These are phyloP conservation scores for Ophiostoma piceae DNA, from an alignment of 2,329 filamentous ascomycete species.

Conservation along the genomic window DNA sequence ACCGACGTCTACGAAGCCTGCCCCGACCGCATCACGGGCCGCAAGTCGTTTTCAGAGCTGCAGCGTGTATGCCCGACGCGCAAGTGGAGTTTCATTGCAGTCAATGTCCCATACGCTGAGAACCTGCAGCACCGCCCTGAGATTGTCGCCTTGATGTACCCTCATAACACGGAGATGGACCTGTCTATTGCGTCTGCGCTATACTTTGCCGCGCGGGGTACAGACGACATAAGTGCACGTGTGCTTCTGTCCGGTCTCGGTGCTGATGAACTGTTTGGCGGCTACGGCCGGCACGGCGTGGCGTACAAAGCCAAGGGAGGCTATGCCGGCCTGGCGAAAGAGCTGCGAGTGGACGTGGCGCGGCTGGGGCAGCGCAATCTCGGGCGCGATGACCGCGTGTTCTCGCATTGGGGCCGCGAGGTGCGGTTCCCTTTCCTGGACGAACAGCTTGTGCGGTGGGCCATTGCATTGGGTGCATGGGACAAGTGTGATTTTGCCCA, in stretches of 20 bases:
- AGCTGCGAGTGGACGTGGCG: constrained; percentile 78
- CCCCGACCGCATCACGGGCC: constrained; percentile 83
- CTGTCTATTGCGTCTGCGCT: constrained; percentile 87
- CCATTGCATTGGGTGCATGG: constrained; percentile 66
- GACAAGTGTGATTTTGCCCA: constrained; percentile 85
- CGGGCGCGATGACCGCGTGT: constrained; percentile 85
- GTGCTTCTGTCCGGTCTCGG: constrained; percentile 89
- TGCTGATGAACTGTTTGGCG: constrained; percentile 92
- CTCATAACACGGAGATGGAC: constrained; percentile 98
- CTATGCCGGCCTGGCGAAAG: constrained; percentile 67
- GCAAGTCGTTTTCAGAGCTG: constrained; percentile 74
- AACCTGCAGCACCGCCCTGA: constrained; percentile 61
- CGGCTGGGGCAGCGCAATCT: constrained; percentile 91
- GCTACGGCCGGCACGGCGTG: constrained; percentile 77
- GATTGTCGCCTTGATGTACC: constrained; percentile 74
- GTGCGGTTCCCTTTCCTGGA: constrained; percentile 88
- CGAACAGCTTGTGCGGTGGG: constrained; percentile 77
- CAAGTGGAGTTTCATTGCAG: constrained; percentile 75
- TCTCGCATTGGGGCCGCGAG: constrained; percentile 84
- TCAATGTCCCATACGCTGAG: constrained; percentile 75
- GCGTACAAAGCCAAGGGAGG: constrained; percentile 63
- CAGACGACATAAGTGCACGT: constrained; percentile 54
- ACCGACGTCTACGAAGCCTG: constrained; percentile 67
- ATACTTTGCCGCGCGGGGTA: constrained; percentile 86
- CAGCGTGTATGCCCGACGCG: constrained; percentile 61